Base-by-base conservation (phyloP, 108 stramenopile genomes). In the Skeletonema potamos region DNA sequence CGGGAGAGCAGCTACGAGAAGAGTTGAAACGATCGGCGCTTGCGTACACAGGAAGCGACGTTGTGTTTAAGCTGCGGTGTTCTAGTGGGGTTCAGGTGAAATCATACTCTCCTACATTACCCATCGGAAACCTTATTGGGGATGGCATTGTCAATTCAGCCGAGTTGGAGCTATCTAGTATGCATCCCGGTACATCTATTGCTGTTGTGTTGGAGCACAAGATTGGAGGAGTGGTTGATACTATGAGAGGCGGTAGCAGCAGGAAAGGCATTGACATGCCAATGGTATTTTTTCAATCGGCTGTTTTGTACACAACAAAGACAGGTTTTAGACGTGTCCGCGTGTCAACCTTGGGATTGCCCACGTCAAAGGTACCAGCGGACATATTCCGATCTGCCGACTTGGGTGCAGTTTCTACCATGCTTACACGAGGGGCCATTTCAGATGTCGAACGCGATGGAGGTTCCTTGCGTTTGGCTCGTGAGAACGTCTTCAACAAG, bases 61-160 rank as follows among this genome's bases (percentile, higher is more conserved):
- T 81, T 11, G 79, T 95, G 32, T 87, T 95, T 62, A 95, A 95
- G 58, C 80, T 91, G 22, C 86, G 93, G 43, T 89, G 88, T 46
- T 91, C 89, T 15, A 55, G 58, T 11, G 93, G 93, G 8, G 44
- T 95, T 12, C 85, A 81, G 80, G 81, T 95, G 32, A 83, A 85
- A 64, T 76, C 74, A 2, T 87, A 64, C 34, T 81, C 57, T 22
- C 79, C 78, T 46, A 64, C 61, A 36, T 54, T 58, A 24, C 74
- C 69, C 39, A n/a, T 61, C 55, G 51, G 87, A 54, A 64, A 58
- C 22, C 26, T 63, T 33, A 24, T 65, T 65, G 62, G 83, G 51
- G 57, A 75, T 62, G 68, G 73, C 44, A 56, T 72, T 66, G 64
- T 72, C 39, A 73, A 72, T 22, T 85, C 85, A 18, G 75, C 83